Evolutionary conservation across 2,329 filamentous ascomycete species (phyloP).

Genomic region (Pyricularia grisea): DNA sequence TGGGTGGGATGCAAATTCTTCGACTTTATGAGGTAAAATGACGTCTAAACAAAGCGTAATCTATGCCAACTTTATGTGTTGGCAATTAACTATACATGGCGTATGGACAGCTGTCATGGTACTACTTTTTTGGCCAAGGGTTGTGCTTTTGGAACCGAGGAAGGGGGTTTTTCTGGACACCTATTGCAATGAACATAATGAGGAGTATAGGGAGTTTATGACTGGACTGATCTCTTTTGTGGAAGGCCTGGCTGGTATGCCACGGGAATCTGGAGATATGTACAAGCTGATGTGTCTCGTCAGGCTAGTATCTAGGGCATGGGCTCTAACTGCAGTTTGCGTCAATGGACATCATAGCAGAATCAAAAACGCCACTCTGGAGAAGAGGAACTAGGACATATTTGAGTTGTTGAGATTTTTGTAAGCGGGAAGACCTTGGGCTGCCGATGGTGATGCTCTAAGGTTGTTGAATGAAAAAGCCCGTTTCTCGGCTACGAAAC

Average conservation of each 20-base stretch:
- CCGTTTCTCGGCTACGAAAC: no score
- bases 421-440: not conserved
- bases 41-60: not conserved
- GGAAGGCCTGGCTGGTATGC: not conserved
- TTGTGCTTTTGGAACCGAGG: not conserved
- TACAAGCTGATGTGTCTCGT: not conserved
- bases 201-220: not conserved
- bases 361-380: not conserved
- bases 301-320: not conserved
- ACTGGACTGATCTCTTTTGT: not conserved
- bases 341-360: not conserved
- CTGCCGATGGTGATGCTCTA: not conserved
- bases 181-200: not conserved
- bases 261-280: not conserved
- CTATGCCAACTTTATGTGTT: not conserved
- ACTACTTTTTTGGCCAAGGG: not conserved
- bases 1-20: conserved; percentile 29
- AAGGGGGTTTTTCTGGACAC: not conserved
- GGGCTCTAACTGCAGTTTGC: not conserved
- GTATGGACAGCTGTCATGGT: not conserved
- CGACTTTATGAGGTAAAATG: not conserved
- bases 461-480: no score
- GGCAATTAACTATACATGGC: not conserved
- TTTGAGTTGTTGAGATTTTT: not conserved
- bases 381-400: not conserved